phyloP scores from a whole-genome alignment of 2,329 filamentous ascomycete species.

The Torrubiella hemipterigena region DNA sequence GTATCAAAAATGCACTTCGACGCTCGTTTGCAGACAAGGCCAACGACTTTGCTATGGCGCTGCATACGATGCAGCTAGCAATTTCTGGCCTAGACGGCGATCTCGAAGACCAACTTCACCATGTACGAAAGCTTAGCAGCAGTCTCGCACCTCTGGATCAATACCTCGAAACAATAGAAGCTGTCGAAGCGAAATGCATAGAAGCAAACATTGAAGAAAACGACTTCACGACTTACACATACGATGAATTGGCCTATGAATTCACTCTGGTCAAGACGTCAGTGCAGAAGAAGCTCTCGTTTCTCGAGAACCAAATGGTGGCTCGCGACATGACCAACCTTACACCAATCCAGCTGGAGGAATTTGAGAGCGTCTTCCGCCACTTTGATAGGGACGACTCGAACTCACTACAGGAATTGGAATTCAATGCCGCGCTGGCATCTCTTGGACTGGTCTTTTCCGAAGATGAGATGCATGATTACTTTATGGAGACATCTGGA shows the following conservation, averaged over 20 bases:
- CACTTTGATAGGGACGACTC: slow-evolving; percentile 92
- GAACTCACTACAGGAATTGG: slow-evolving; percentile 82
- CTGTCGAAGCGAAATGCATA: slow-evolving; percentile 75
- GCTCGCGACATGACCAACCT: slow-evolving; percentile 97
- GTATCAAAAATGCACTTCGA: slow-evolving; percentile 89
- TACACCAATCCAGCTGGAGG: slow-evolving; percentile 93
- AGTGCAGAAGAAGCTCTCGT: slow-evolving; percentile 90
- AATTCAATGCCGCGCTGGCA: slow-evolving; percentile 93
- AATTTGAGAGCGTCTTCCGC: slow-evolving; percentile 96
- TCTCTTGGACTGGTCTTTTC: slow-evolving; percentile 92
- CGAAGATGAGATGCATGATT: slow-evolving; percentile 95
- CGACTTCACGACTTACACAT: slow-evolving; percentile 98
- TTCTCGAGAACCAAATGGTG: slow-evolving; percentile 97
- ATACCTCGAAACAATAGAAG: slow-evolving; percentile 78
- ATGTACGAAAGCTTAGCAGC: slow-evolving; percentile 74
- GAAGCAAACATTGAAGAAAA: slow-evolving; percentile 99
- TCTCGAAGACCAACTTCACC: slow-evolving; percentile 83
- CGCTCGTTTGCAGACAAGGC: slow-evolving; percentile 95
- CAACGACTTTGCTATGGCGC: slow-evolving; percentile 90
- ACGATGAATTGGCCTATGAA: slow-evolving; percentile 93
- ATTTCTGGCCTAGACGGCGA: slow-evolving; percentile 97
- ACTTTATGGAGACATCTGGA: slow-evolving; percentile 77
- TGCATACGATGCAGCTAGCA: slow-evolving; percentile 88
- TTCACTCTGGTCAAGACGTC: slow-evolving; percentile 81
- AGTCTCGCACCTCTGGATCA: slow-evolving; percentile 83